Evolutionary conservation across 2,329 filamentous ascomycete genomes (phyloP).

Genomic region (Nemania serpens): DNA sequence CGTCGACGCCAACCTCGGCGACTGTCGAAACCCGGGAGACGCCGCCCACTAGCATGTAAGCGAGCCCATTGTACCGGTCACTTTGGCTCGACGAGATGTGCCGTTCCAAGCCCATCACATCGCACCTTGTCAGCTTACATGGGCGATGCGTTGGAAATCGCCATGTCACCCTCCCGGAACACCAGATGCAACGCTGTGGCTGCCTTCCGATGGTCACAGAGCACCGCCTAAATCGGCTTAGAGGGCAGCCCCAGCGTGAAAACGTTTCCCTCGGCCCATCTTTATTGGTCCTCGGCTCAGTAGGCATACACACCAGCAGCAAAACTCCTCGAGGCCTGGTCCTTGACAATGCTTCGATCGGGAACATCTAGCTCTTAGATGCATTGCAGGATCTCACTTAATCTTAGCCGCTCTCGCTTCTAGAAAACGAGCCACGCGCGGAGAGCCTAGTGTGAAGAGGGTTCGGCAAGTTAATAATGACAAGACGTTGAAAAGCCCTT

Average conservation of each 20-base stretch:
- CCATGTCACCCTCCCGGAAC: constrained; percentile 27
- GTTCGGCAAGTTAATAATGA: constrained; percentile 22
- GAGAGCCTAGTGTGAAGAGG: constrained; percentile 16
- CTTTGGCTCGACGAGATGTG: constrained; percentile 25
- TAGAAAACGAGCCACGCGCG: constrained; percentile 26
- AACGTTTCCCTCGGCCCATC: constrained; percentile 4
- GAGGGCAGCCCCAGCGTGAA: constrained; percentile 5
- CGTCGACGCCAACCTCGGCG: constrained; percentile 30
- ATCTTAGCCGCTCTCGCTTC: constrained; percentile 30
- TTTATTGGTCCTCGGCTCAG: constrained; percentile 19
- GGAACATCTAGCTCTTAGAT: constrained; percentile 30
- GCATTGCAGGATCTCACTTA: constrained; percentile 35
- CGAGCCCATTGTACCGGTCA: constrained; percentile 23
- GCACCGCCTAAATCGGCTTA: constrained; percentile 15
- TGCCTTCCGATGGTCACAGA: constrained; percentile 28
- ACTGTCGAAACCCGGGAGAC: constrained; percentile 31
- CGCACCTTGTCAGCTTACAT: constrained; percentile 26
- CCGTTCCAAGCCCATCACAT: constrained; percentile 25
- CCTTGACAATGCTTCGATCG: constrained; percentile 32
- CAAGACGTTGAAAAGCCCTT: background rate
- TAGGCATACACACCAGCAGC: constrained; percentile 18
- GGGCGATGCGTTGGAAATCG: constrained; percentile 30
- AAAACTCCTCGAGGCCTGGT: constrained; percentile 27
- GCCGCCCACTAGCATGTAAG: constrained; percentile 28
- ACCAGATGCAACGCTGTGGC: constrained; percentile 33